Conservation (phyloP, 1,284 basidiomycete species). For the Sporisorium reilianum region DNA sequence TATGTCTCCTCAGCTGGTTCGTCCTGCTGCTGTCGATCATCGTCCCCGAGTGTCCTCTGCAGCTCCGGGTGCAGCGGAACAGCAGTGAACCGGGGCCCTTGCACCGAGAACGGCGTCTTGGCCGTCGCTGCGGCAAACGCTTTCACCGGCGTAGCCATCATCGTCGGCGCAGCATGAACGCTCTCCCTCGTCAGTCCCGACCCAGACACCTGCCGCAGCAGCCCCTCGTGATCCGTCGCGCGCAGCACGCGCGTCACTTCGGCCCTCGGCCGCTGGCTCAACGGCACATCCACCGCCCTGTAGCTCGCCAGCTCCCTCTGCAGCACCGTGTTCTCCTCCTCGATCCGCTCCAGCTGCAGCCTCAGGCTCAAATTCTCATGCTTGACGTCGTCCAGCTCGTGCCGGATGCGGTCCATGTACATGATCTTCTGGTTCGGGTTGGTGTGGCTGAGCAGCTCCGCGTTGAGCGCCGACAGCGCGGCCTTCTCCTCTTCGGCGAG, state of each 20-base stretch:
- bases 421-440: constrained; percentile 52
- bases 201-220: constrained; percentile 36
- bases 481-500: constrained; percentile 44
- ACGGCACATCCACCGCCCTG: constrained; percentile 43
- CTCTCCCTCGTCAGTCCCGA: not conserved
- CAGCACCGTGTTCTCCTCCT: constrained; percentile 18
- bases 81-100: constrained; percentile 27
- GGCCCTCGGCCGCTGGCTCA: constrained; percentile 36
- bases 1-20: constrained; percentile 12
- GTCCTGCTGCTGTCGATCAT: not conserved
- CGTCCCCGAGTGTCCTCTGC: constrained; percentile 13
- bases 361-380: constrained; percentile 28
- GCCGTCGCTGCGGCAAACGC: constrained; percentile 3
- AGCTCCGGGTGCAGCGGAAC: constrained; percentile 25
- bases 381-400: constrained; percentile 39
- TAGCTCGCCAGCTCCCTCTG: constrained; percentile 30
- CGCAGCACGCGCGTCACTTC: constrained; percentile 36
- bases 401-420: constrained; percentile 46
- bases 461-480: constrained; percentile 31
- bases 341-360: constrained; percentile 30
- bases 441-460: constrained; percentile 45
- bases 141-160: constrained; percentile 20
- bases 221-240: constrained; percentile 24
- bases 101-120: constrained; percentile 30
- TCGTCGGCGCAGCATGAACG: not conserved